Base-by-base conservation (phyloP, 1,284 basidiomycete species). In the Fomitiporia mediterranea region DNA sequence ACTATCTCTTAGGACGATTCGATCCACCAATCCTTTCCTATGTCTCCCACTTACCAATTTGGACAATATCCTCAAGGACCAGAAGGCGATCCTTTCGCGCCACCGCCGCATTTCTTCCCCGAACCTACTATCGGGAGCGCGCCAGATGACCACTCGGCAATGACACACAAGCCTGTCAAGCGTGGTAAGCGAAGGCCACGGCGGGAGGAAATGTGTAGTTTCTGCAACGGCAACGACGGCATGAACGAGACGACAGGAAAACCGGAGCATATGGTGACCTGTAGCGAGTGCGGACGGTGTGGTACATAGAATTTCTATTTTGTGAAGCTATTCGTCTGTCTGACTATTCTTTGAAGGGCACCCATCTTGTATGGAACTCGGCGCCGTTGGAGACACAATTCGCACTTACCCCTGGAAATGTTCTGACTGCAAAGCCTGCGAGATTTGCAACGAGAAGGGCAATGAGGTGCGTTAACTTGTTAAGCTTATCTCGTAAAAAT, bases 341-440 rank as follows among this genome's bases (percentile, higher is more conserved):
- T 52, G 21, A 56, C 51, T 30, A 37, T 46, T 7, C 9, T 34
- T 7, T 39, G 13, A 50, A 91, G 89, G 84, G 28, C 93, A 96
- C 69, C 85, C 86, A 6, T 83, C 80, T 44, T 96, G 93, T 66
- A 78, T 94, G 72, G 69, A 81, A 57, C 71, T 86, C 55, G 68
- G 69, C 57, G 65, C 72, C 34, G 71, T 80, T 21, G 75, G 79
- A 11, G 79, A 81, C 47, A 74, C 82, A 11, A 71, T 89, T 48
- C 74, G 76, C 56, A 76, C 79, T 53, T 96, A 95, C 68, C 74
- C 80, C 28, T 99, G 96, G 96, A 81, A 81, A 61, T 99, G 96
- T 68, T 81, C 84, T 53, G 91, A 96, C 63, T 98, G 96, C 77
- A 98, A 97, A 75, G 85, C 78, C 53, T 99, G 96, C 69, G 93